Percentiles rank a stretch among this genome's conserved stretches.
phyloP scores from a whole-genome alignment of 371 early-diverging fungal genomes.

The Vavraia culicis region DNA sequence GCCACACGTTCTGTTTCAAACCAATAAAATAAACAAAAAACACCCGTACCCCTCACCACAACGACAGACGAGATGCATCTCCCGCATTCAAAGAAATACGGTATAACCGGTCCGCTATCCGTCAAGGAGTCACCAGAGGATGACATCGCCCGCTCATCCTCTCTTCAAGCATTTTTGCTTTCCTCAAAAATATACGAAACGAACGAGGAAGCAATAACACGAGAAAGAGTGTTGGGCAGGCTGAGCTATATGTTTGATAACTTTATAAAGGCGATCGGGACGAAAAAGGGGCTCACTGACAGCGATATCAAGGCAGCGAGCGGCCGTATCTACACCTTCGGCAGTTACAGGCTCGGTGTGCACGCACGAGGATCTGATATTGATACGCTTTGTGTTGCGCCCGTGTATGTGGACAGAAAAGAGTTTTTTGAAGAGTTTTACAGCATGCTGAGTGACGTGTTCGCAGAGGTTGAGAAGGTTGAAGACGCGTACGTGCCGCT shows the following conservation, averaged over 20 bases:
- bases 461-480: conserved; percentile 60
- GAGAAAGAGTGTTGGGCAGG: conserved; percentile 43
- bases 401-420: conserved; percentile 67
- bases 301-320: conserved; percentile 60
- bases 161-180: too few relatives aligned
- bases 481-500: conserved; percentile 85
- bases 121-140: too few relatives aligned
- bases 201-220: conserved; percentile 48
- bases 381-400: conserved; percentile 88
- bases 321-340: conserved; percentile 93
- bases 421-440: conserved; percentile 79
- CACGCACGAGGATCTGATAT: conserved; percentile 88
- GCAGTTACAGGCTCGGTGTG: conserved; percentile 89
- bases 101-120: too few relatives aligned
- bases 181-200: too few relatives aligned
- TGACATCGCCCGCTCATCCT: too few relatives aligned
- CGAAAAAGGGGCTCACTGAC: conserved; percentile 49
- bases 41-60: too few relatives aligned
- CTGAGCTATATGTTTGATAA: conserved; percentile 37
- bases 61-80: too few relatives aligned
- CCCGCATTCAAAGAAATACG: too few relatives aligned
- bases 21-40: too few relatives aligned
- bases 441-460: conserved; percentile 60
- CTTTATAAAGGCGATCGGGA: conserved; percentile 32
- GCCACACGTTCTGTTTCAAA: too few relatives aligned